Evolutionary conservation across 805 yeast genomes (phyloP), one percentile per base, ranked within the genome.

Genomic region (Zygosaccharomyces lentus): DNA sequence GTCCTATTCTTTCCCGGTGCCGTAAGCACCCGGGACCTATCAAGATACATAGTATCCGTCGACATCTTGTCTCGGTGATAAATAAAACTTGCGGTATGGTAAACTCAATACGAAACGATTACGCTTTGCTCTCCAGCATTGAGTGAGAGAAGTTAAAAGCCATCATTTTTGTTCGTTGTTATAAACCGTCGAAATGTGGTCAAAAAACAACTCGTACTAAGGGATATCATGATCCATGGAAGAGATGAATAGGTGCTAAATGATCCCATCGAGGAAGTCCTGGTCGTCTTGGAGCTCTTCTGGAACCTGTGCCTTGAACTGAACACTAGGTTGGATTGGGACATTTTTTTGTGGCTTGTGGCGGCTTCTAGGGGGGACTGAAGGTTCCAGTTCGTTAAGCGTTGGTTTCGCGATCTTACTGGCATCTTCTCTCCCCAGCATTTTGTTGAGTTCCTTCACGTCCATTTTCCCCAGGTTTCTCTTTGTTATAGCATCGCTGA

Each of bases 11-110:
- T 61, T 27, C 60, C 50, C 16, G 56, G 54, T 8, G 61, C 43
- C 12, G 57, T 53, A 49, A 61, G 39, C 54, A 61, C 46, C 48
- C 64, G 52, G 27, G 66, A 55, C 48, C 63, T 63, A 42, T 62
- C 61, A 47, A 62, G 48, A 44, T 62, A 62, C 63, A 54, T 61
- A 29, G 67, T 61, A 53, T 62, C 66, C 13, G 62, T 52, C 13
- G 66, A 61, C 67, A 63, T 62, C 5, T 12, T 37, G 27, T n/a
- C 25, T 25, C 10, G 15, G 19, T 23, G 37, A 12, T 24, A 24
- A 15, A 24, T 41, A 30, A 13, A 9, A 34, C 40, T 10, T 10
- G 10, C 32, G 3, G n/a, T 29, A n/a, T 6, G 13, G 13, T 29
- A 29, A 12, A 25, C 16, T 37, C 24, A 24, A 24, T 25, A 30